Conservation (phyloP, 441 rosid species). For the Breynia disticha region DNA sequence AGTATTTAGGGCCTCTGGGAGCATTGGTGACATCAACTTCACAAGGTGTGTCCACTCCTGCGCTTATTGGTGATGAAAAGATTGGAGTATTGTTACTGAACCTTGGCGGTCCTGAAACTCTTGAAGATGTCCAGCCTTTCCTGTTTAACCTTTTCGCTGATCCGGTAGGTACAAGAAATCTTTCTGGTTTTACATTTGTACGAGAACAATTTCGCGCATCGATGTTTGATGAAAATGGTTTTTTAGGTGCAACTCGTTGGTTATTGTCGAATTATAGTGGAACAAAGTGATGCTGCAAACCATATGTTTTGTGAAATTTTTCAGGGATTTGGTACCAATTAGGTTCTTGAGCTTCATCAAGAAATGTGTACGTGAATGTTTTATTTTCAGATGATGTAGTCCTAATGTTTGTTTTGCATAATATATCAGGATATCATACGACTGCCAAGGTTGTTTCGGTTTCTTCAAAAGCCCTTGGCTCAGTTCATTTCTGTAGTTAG, state of each 20-base stretch:
- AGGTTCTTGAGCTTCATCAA: background rate
- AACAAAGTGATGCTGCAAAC: background rate
- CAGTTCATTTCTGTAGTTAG: slow-evolving; percentile 79
- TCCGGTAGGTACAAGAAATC: slow-evolving; percentile 37
- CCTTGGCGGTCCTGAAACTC: slow-evolving; percentile 97
- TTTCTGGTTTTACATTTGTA: background rate
- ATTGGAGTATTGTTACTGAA: slow-evolving; percentile 80
- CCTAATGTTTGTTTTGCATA: slow-evolving; percentile 4
- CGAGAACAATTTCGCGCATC: background rate
- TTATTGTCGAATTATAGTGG: background rate
- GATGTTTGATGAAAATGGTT: background rate
- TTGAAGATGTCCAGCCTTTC: slow-evolving; percentile 95
- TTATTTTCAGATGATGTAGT: slow-evolving; percentile 1
- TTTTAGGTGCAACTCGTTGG: background rate
- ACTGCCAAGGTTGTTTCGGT: slow-evolving; percentile 71
- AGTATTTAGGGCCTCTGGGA: slow-evolving; percentile 29
- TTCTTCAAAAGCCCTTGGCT: slow-evolving; percentile 94
- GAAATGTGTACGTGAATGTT: background rate
- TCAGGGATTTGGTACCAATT: background rate
- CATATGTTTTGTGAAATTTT: background rate
- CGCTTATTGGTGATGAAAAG: slow-evolving; percentile 45
- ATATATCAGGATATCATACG: slow-evolving; percentile 78
- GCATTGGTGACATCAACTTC: slow-evolving; percentile 54
- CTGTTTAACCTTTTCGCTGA: slow-evolving; percentile 97
- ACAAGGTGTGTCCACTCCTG: slow-evolving; percentile 24